Percentiles rank a stretch among this genome's conserved stretches.
Conservation (phyloP, 768 basidiomycete species). For the Boletus sensibilis region DNA sequence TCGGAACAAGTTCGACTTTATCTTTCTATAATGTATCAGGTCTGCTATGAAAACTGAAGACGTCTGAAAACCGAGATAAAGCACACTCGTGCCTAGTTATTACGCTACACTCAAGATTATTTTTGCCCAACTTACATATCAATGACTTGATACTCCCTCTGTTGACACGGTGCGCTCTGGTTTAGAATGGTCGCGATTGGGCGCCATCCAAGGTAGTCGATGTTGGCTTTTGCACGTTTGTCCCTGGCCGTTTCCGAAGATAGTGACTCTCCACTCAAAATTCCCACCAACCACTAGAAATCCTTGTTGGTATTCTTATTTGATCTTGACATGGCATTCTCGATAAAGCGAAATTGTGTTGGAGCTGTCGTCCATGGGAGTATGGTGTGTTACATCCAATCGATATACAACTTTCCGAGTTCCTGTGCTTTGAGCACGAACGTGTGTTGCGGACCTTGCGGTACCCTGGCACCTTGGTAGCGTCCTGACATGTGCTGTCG, state of each 20-base stretch:
- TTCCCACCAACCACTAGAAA: background rate
- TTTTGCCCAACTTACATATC: background rate
- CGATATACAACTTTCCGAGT: background rate
- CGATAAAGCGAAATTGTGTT: background rate
- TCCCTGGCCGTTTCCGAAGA: background rate
- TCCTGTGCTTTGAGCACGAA: slow-evolving; percentile 6
- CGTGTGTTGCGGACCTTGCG: slow-evolving; percentile 4
- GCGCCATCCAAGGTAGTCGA: no score
- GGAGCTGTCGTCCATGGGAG: background rate
- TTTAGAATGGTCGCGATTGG: background rate
- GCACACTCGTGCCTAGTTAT: background rate
- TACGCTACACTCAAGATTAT: background rate
- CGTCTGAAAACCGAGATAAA: slow-evolving; percentile 34
- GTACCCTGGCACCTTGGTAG: background rate
- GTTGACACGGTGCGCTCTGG: background rate
- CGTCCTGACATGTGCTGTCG: background rate
- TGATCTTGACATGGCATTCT: background rate
- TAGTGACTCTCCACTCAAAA: background rate
- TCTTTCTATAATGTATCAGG: background rate
- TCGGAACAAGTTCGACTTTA: no score
- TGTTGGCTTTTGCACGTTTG: background rate
- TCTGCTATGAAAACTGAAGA: slow-evolving; percentile 38
- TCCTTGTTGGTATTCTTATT: no score
- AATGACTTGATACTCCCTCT: background rate
- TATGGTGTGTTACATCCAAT: background rate